A percentile compares a stretch with the other conserved stretches of the same genome.
Evolutionary conservation across 768 basidiomycete genomes (phyloP).

Genomic region (Phylloporus arenicola): DNA sequence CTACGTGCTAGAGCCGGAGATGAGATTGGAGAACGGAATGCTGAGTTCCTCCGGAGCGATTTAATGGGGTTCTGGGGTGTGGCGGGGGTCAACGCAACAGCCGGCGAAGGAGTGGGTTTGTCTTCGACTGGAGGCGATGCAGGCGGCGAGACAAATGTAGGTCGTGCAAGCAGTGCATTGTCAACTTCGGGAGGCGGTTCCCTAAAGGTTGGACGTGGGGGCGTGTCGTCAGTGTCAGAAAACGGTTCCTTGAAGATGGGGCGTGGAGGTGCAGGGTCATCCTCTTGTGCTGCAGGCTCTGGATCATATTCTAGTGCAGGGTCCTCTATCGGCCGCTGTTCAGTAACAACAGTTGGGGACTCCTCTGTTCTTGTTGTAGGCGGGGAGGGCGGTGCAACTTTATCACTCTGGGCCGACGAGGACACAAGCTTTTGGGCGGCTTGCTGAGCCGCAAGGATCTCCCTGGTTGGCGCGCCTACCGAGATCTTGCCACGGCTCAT

Average conservation of each 20-base stretch:
- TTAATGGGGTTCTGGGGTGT: conserved; percentile 52
- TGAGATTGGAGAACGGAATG: conserved; percentile 31
- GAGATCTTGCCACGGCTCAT: conserved; percentile 75
- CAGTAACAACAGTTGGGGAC: conserved; percentile 11
- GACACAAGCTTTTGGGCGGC: conserved; percentile 50
- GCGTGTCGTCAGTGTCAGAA: conserved; percentile 32
- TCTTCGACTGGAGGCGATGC: conserved; percentile 26
- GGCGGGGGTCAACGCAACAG: conserved; percentile 38
- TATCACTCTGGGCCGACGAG: conserved; percentile 18
- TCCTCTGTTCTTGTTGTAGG: conserved; percentile 14
- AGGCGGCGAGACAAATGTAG: conserved; percentile 17
- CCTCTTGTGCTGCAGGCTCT: conserved; percentile 10
- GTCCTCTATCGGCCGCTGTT: conserved; percentile 12
- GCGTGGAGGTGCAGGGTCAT: conserved; percentile 22
- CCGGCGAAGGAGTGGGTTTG: conserved; percentile 23
- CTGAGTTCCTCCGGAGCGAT: conserved; percentile 31
- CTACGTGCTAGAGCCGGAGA: conserved; percentile 36
- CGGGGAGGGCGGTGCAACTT: conserved; percentile 12
- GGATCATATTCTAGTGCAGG: conserved; percentile 1
- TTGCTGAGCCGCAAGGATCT: conserved; percentile 68
- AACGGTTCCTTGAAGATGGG: conserved; percentile 62
- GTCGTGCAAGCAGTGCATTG: conserved; percentile 24
- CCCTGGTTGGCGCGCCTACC: conserved; percentile 60
- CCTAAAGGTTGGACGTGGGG: conserved; percentile 48
- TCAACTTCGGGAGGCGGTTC: conserved; percentile 60